A percentile compares a stretch with the other conserved stretches of the same genome.
These are phyloP conservation scores for Pichia sp. DNA, from an alignment of 1,139 yeast species.

Conservation along the genomic window DNA sequence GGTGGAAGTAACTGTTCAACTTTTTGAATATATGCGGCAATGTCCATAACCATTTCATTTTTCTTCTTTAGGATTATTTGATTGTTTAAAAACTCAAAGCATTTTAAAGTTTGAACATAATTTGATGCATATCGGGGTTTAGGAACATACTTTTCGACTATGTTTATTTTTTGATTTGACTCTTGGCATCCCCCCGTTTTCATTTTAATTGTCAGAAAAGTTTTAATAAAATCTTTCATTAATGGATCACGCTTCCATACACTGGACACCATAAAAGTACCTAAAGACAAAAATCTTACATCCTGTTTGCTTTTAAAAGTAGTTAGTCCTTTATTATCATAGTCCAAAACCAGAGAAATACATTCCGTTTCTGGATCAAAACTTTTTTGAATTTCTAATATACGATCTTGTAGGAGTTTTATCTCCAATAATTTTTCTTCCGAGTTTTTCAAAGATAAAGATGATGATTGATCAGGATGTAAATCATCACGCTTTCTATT, in stretches of 20 bases:
- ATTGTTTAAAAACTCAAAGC: constrained; percentile 11
- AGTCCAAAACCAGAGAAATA: constrained; percentile 20
- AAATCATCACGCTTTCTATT: background rate
- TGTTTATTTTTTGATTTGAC: background rate
- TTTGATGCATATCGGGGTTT: background rate
- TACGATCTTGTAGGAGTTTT: background rate
- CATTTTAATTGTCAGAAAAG: constrained; percentile 2
- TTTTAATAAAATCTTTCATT: constrained; percentile 18
- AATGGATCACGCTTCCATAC: constrained; percentile 26
- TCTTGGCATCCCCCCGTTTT: background rate
- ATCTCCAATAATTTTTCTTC: too few species aligned
- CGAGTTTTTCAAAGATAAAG: constrained; percentile 10
- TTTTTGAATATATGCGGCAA: constrained; percentile 5
- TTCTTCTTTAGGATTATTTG: constrained; percentile 12
- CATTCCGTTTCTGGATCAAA: constrained; percentile 12
- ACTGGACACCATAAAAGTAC: constrained; percentile 20
- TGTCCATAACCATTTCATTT: background rate
- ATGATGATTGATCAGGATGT: too few species aligned
- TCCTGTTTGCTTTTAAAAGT: constrained; percentile 20
- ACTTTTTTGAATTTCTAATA: constrained; percentile 1
- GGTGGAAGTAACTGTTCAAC: constrained; percentile 34
- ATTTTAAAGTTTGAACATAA: background rate
- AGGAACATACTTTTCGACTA: constrained; percentile 6
- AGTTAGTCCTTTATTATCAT: constrained; percentile 11
- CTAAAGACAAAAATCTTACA: constrained; percentile 19